Conservation (phyloP, 352 stramenopile species). For the Pythium oligandrum region DNA sequence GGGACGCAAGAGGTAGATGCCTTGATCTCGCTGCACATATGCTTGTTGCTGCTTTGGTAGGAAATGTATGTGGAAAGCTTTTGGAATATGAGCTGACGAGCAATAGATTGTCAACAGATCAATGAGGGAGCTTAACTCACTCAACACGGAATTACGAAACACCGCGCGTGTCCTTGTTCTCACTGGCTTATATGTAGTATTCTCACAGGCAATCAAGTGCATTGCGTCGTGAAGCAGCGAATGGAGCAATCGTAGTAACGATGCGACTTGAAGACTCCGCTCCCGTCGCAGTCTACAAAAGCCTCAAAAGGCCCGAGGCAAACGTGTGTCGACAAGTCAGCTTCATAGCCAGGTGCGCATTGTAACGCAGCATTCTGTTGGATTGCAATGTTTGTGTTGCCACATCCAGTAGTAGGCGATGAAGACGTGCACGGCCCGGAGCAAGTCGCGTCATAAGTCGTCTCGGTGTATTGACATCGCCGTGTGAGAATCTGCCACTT, state of each 20-base stretch:
- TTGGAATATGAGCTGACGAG: too few relatives aligned
- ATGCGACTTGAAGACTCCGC: slow-evolving; percentile 25
- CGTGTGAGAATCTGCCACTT: slow-evolving; percentile 65
- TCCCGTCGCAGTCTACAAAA: slow-evolving; percentile 39
- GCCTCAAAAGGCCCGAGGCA: slow-evolving; percentile 52
- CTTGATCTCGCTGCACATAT: too few relatives aligned
- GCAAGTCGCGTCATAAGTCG: slow-evolving; percentile 43
- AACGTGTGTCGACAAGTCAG: slow-evolving; percentile 35
- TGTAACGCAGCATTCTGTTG: slow-evolving; percentile 27
- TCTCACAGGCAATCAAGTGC: slow-evolving; percentile 17
- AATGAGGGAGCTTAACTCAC: too few relatives aligned
- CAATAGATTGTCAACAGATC: too few relatives aligned
- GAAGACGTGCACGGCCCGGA: slow-evolving; percentile 30
- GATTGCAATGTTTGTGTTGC: slow-evolving; percentile 50
- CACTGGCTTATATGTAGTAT: too few relatives aligned
- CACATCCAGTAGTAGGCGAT: slow-evolving; percentile 24
- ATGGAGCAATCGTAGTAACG: slow-evolving; percentile 64
- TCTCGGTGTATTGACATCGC: slow-evolving; percentile 42
- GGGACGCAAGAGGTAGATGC: too few relatives aligned
- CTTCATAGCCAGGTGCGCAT: slow-evolving; percentile 34
- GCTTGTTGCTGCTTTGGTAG: too few relatives aligned
- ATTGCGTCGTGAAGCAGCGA: slow-evolving; percentile 44
- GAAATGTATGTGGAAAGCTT: too few relatives aligned
- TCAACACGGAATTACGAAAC: background rate
- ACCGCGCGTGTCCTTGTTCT: background rate